phyloP scores from a whole-genome alignment of 129 eudicot species.

The Centaurea solstitialis region DNA sequence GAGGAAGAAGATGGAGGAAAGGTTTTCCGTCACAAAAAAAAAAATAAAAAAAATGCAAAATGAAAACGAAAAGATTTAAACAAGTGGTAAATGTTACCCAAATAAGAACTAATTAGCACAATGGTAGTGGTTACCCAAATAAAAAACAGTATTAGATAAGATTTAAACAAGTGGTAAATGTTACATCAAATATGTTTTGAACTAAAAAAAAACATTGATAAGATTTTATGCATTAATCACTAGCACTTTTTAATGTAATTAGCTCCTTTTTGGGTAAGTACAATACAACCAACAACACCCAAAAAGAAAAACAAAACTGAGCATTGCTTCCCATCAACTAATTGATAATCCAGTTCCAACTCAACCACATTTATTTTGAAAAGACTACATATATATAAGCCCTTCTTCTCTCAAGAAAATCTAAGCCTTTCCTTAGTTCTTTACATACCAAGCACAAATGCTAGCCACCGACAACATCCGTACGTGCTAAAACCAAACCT shows the following conservation, averaged over 20 bases:
- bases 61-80: no score
- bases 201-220: not conserved
- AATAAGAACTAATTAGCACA: no score
- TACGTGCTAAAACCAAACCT: conserved; percentile 21
- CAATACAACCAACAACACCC: not conserved
- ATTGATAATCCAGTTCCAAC: not conserved
- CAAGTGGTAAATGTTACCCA: no score
- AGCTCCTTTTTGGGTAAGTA: not conserved
- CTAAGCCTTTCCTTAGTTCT: conserved; percentile 19
- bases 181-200: no score
- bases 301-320: not conserved
- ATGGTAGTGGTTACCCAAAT: no score
- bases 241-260: not conserved
- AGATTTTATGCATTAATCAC: not conserved
- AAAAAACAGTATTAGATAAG: no score
- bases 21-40: no score
- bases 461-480: conserved; percentile 8
- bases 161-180: no score
- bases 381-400: conserved; percentile 1
- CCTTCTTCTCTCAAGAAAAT: conserved; percentile 8
- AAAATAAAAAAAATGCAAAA: no score
- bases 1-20: no score
- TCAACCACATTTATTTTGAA: conserved; percentile 7
- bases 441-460: conserved; percentile 26
- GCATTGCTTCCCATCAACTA: not conserved